Conservation (phyloP, 2,329 filamentous ascomycete species). For the Botryosphaeria agaves region DNA sequence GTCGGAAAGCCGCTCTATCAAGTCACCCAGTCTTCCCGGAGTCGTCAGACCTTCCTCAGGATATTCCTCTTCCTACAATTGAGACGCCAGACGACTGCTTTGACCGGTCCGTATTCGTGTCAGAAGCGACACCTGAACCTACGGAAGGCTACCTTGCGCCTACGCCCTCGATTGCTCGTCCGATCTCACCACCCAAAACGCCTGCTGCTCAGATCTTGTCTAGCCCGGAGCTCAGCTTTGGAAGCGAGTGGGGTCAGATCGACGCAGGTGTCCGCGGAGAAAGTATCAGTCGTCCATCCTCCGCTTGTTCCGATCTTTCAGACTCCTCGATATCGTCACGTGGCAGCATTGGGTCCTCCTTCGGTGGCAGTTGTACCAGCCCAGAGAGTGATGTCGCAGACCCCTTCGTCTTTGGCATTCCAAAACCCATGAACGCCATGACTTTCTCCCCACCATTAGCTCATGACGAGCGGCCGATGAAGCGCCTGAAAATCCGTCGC, state of each 20-base stretch:
- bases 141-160: conserved; percentile 23
- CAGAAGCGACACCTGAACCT: conserved; percentile 2
- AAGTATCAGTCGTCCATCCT: conserved; percentile 35
- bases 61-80: conserved; percentile 29
- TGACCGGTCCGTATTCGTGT: conserved; percentile 6
- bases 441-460: conserved; percentile 12
- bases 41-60: conserved; percentile 9
- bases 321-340: conserved; percentile 45
- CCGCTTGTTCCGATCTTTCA: conserved; percentile 40
- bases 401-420: conserved; percentile 31
- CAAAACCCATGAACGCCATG: conserved; percentile 7
- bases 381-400: conserved; percentile 41
- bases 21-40: too few species aligned
- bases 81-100: conserved; percentile 24
- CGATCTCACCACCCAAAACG: conserved; percentile 30
- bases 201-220: conserved; percentile 21
- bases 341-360: conserved; percentile 36
- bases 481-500: conserved; percentile 25
- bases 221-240: not conserved
- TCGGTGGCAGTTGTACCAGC: conserved; percentile 42
- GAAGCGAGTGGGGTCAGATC: conserved; percentile 3
- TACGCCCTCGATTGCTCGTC: conserved; percentile 14
- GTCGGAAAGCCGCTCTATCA: conserved; percentile 26
- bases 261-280: conserved; percentile 15
- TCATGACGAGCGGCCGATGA: conserved; percentile 8